Conservation (phyloP, 2,329 filamentous ascomycete genomes). For the Byssothecium circinans region DNA sequence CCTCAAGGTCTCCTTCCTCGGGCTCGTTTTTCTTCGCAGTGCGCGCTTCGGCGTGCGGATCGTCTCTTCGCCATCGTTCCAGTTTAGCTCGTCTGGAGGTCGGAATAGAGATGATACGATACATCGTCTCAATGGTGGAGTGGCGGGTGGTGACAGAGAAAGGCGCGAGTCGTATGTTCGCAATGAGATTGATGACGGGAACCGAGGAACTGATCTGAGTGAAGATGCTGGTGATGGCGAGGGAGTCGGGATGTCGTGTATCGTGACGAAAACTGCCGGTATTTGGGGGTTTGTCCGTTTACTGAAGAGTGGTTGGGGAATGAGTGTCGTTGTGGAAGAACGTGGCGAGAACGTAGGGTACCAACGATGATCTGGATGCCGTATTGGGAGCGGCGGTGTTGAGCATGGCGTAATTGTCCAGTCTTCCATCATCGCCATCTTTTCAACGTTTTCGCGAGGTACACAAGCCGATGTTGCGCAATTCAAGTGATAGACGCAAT, state of each 20-base stretch:
- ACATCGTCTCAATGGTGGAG: constrained; percentile 7
- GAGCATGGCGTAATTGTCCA: constrained; percentile 3
- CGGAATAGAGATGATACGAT: no score
- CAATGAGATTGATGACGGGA: constrained; percentile 18
- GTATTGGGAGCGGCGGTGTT: constrained; percentile 6
- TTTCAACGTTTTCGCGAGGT: no score
- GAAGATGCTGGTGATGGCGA: constrained; percentile 15
- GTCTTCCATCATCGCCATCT: not conserved
- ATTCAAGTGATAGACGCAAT: no score
- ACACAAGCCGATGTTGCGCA: no score
- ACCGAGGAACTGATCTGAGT: constrained; percentile 8
- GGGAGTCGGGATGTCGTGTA: constrained; percentile 20
- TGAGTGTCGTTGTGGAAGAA: constrained; percentile 14
- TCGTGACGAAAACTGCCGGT: constrained; percentile 20
- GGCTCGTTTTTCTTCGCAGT: constrained; percentile 23
- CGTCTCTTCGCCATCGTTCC: not conserved
- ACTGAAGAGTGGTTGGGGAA: constrained; percentile 33
- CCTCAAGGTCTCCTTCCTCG: constrained; percentile 33
- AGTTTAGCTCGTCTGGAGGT: constrained; percentile 6
- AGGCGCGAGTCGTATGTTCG: constrained; percentile 17
- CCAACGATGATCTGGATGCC: constrained; percentile 1
- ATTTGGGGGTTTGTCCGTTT: constrained; percentile 20
- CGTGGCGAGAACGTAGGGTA: constrained; percentile 6
- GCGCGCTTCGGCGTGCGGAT: constrained; percentile 13
- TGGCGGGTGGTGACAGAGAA: constrained; percentile 19